Evolutionary conservation across 306 rosid genomes (phyloP).

Genomic region (Prunus davidiana): DNA sequence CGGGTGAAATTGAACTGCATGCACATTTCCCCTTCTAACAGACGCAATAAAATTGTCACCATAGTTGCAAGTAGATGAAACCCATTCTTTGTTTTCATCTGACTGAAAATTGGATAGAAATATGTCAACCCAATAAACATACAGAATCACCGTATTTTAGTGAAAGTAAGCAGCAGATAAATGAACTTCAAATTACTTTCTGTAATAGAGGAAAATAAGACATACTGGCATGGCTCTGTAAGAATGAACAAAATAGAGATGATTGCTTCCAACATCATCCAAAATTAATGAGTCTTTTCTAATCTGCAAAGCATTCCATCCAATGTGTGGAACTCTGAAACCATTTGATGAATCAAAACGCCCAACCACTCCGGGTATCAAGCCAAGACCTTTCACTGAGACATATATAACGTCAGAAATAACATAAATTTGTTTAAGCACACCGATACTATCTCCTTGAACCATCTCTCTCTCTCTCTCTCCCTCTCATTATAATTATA

Average conservation of each 20-base stretch:
- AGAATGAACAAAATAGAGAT: conserved; percentile 93
- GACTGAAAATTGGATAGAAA: conserved; percentile 44
- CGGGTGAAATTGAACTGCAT: conserved; percentile 98
- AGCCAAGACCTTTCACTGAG: conserved; percentile 91
- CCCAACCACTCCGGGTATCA: conserved; percentile 90
- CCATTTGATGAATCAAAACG: conserved; percentile 90
- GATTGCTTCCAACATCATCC: conserved; percentile 76
- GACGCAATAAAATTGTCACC: conserved; percentile 90
- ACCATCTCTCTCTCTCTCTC: neutral
- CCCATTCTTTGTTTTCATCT: conserved; percentile 81
- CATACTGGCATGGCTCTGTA: conserved; percentile 88
- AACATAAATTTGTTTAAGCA: neutral
- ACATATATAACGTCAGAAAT: conserved; percentile 18
- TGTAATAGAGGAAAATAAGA: conserved; percentile 16
- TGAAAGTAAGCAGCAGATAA: neutral
- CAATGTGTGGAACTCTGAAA: conserved; percentile 90
- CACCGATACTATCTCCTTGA: neutral
- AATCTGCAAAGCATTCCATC: conserved; percentile 90
- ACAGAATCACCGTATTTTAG: conserved; percentile 9
- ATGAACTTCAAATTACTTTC: neutral
- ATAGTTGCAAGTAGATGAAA: conserved; percentile 86
- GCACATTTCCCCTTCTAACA: conserved; percentile 84
- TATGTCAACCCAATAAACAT: conserved; percentile 14
- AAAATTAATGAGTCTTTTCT: conserved; percentile 62
- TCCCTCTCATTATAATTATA: neutral